Evolutionary conservation across 1,284 basidiomycete species (phyloP).

Genomic region (Tilletia walkeri): DNA sequence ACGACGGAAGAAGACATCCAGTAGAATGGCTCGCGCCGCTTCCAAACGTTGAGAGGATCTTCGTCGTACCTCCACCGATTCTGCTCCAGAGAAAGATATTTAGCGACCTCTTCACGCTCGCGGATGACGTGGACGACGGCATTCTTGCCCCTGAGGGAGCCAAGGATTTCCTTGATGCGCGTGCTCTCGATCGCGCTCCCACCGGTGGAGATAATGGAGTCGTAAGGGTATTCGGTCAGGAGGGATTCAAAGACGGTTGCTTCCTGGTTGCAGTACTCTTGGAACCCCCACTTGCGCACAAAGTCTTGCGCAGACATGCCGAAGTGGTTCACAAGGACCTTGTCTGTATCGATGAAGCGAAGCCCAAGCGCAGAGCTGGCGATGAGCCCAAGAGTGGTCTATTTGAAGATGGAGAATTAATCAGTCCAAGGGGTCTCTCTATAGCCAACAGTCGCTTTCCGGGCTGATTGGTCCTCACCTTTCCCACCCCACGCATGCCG

Average conservation of each 20-base stretch:
- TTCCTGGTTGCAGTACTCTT: slow-evolving; percentile 19
- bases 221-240: slow-evolving; percentile 19
- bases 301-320: neutral
- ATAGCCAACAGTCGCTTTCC: neutral
- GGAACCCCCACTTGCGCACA: slow-evolving; percentile 19
- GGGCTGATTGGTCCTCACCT: slow-evolving; percentile 15
- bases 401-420: neutral
- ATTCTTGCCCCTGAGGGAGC: neutral
- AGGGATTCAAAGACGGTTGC: slow-evolving; percentile 1
- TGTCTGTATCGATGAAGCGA: slow-evolving; percentile 23
- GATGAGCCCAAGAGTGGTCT: slow-evolving; percentile 27
- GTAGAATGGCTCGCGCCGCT: slow-evolving; percentile 20
- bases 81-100: slow-evolving; percentile 1
- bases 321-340: neutral
- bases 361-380: slow-evolving; percentile 19
- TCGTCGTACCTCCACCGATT: slow-evolving; percentile 17
- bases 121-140: slow-evolving; percentile 25
- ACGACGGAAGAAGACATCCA: slow-evolving; percentile 16
- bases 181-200: slow-evolving; percentile 23
- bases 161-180: slow-evolving; percentile 4
- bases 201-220: slow-evolving; percentile 21
- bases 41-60: slow-evolving; percentile 9
- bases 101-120: slow-evolving; percentile 9
- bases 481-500: slow-evolving; percentile 29
- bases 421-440: neutral